Evolutionary conservation across 75 land plant genomes (phyloP).

Genomic region (Picea sitchensis): DNA sequence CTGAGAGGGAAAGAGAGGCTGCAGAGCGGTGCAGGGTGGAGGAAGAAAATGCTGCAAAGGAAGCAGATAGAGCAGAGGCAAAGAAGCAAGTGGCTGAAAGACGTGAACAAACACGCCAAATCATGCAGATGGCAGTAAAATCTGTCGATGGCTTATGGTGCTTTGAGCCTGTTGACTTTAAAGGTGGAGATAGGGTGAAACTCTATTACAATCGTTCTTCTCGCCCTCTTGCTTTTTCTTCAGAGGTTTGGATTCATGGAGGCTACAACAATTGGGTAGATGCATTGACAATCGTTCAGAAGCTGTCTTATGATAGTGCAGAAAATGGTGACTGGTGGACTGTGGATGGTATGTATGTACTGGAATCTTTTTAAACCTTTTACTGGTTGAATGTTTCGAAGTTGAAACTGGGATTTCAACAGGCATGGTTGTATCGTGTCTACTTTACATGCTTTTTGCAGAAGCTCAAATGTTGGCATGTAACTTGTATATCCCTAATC

Average conservation of each 20-base stretch:
- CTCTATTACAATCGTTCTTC: constrained; percentile 63
- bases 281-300: constrained; percentile 58
- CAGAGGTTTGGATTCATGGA: constrained; percentile 87
- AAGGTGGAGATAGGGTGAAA: constrained; percentile 48
- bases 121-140: constrained; percentile 39
- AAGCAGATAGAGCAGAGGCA: constrained; percentile 74
- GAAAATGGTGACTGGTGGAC: constrained; percentile 84
- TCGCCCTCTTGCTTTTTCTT: constrained; percentile 52
- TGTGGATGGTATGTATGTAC: constrained; percentile 56
- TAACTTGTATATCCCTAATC: background rate
- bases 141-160: constrained; percentile 60
- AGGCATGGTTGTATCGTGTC: background rate
- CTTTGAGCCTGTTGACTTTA: constrained; percentile 59
- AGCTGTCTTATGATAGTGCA: constrained; percentile 31
- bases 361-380: background rate
- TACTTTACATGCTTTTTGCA: background rate
- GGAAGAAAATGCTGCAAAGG: constrained; percentile 53
- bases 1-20: constrained; percentile 57
- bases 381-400: background rate
- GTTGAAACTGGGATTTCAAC: background rate
- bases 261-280: constrained; percentile 80
- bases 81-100: constrained; percentile 45
- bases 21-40: constrained; percentile 57
- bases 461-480: background rate
- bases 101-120: constrained; percentile 27